Percentiles rank a stretch among this genome's conserved stretches.
Conservation (phyloP, 2,329 filamentous ascomycete genomes). For the Elsinoe ampelina region DNA sequence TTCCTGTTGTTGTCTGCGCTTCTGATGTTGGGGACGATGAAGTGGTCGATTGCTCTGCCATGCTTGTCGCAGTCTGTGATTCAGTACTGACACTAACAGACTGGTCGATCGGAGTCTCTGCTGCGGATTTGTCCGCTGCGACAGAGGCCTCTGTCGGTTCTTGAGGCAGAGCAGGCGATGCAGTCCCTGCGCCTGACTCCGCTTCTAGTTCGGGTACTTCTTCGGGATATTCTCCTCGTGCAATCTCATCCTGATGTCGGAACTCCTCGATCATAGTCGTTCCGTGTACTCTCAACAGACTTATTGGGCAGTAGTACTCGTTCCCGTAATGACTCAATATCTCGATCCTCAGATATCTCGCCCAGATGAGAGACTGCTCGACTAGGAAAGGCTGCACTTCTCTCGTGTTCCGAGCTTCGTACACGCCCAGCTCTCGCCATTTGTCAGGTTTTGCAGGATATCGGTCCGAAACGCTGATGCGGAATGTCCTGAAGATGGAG, state of each 20-base stretch:
- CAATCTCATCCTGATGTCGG: slow-evolving; percentile 69
- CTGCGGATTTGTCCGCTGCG: slow-evolving; percentile 15
- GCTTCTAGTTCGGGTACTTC: slow-evolving; percentile 49
- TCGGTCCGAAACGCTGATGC: slow-evolving; percentile 84
- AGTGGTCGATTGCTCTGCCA: not conserved
- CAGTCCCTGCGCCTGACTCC: slow-evolving; percentile 20
- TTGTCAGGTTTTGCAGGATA: slow-evolving; percentile 89
- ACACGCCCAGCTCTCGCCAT: slow-evolving; percentile 81
- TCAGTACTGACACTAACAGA: slow-evolving; percentile 29
- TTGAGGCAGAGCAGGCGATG: slow-evolving; percentile 6
- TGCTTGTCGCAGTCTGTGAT: slow-evolving; percentile 30
- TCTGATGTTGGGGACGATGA: not conserved
- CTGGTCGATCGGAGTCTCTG: not conserved
- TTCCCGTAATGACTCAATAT: slow-evolving; percentile 90
- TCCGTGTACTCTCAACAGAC: slow-evolving; percentile 81
- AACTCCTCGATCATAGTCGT: slow-evolving; percentile 92
- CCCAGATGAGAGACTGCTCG: slow-evolving; percentile 93
- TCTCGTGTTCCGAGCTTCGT: slow-evolving; percentile 83
- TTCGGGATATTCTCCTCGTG: slow-evolving; percentile 49
- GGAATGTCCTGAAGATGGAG: slow-evolving; percentile 86
- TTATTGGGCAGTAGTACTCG: slow-evolving; percentile 93
- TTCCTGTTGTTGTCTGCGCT: no score
- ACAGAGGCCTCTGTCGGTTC: slow-evolving; percentile 12
- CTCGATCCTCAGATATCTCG: slow-evolving; percentile 83
- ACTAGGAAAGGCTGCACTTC: slow-evolving; percentile 91